Evolutionary conservation across 148 eudicot species (phyloP), one percentile per base, ranked within the genome.

Genomic region (Salicornia ramosissima): DNA sequence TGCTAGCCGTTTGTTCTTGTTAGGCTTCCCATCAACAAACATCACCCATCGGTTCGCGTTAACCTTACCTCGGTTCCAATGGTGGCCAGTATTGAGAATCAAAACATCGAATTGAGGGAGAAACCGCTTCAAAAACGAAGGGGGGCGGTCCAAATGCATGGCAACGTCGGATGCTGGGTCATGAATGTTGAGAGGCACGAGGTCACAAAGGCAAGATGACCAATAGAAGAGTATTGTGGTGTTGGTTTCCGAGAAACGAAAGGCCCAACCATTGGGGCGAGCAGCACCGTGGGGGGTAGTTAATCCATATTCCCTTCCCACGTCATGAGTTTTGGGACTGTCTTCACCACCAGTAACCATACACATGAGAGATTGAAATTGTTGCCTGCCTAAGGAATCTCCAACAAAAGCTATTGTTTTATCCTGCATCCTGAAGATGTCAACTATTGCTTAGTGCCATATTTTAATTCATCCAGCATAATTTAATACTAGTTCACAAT

Each of bases 371-470:
- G 90, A 86, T 60, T 86, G 90, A 54, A 81, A 86, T 40, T 86
- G 90, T 43, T 86, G 90, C 70, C 90, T 81, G 19, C 90, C 90
- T 61, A 86, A 74, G 59, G 90, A 86, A 72, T 86, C 90, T 14
- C 90, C 90, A 30, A 86, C 79, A 51, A 86, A 86, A 52, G 90
- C 90, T 66, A 86, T 86, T 4, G 90, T 86, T 71, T 86, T 83
- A 71, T 84, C 86, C 79, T 84, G 82, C 90, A 86, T 84, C 55
- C 87, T 86, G 76, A 47, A 72, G 50, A 67, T 42, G 31, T 2
- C 2, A 46, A 65, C 5, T 25, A n/a, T 64, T n/a, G n/a, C n/a
- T 56, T 33, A 46, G 54, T 43, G 30, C 26, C 70, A 22, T 11
- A 13, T 64, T 24, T 4, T 24, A 4, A 15, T 46, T 46, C 14